These are phyloP conservation scores for Lyophyllum atratum DNA, from an alignment of 768 basidiomycete species.

Conservation along the genomic window DNA sequence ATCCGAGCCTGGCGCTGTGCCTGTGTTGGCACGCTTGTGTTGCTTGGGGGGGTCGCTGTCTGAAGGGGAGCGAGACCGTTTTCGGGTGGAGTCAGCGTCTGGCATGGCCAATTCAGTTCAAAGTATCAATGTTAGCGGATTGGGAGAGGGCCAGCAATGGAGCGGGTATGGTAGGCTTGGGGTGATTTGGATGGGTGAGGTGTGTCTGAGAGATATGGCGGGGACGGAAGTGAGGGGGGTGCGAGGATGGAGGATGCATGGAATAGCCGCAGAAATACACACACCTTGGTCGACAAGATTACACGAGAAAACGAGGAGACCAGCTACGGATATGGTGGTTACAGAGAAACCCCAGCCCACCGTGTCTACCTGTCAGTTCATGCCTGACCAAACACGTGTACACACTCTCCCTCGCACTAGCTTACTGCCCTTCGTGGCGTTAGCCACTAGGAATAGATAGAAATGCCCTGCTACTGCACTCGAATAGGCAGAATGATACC, in stretches of 20 bases:
- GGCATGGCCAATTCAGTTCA: constrained; percentile 74
- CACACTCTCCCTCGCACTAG: constrained; percentile 1
- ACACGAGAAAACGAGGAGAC: background rate
- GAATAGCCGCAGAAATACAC: constrained; percentile 26
- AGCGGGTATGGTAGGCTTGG: constrained; percentile 41
- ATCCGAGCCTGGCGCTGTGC: constrained; percentile 63
- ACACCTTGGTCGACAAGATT: constrained; percentile 18
- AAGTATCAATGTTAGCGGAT: constrained; percentile 32
- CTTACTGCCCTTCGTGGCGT: background rate
- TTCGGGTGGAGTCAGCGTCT: constrained; percentile 84
- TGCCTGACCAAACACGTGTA: constrained; percentile 14
- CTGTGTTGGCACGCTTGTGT: constrained; percentile 84
- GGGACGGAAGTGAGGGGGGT: constrained; percentile 61
- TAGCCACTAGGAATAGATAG: background rate
- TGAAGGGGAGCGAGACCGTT: constrained; percentile 85
- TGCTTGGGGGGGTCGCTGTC: constrained; percentile 79
- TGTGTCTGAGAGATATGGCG: constrained; percentile 51
- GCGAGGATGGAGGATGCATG: constrained; percentile 52
- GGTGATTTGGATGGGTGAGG: constrained; percentile 40
- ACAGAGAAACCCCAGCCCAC: background rate
- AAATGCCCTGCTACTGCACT: too few relatives aligned
- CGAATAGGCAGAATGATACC: too few relatives aligned
- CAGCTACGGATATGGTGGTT: background rate
- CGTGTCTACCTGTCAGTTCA: background rate
- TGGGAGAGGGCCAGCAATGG: constrained; percentile 41